A percentile compares a stretch with the other conserved stretches of the same genome.
Conservation (phyloP, 2,329 filamentous ascomycete genomes). For the Thelonectria blattea region DNA sequence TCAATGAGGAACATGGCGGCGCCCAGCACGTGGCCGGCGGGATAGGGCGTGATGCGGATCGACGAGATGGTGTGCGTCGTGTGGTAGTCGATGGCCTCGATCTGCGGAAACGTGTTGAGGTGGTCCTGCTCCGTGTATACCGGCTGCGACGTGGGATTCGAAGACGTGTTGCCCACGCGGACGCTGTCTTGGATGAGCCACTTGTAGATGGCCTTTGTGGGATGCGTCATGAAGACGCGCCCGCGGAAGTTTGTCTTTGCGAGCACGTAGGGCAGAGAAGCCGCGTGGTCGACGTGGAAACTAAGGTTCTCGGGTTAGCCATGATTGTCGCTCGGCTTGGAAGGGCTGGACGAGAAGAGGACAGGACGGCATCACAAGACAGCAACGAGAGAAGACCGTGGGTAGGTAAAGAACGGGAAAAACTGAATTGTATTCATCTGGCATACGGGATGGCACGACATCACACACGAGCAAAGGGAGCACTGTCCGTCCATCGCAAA, state of each 20-base stretch:
- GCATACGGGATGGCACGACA: slow-evolving; percentile 41
- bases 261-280: slow-evolving; percentile 95
- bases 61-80: slow-evolving; percentile 97
- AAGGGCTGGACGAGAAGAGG: slow-evolving; percentile 23
- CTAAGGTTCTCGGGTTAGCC: slow-evolving; percentile 57
- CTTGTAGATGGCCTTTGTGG: slow-evolving; percentile 99
- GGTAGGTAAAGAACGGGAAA: slow-evolving; percentile 32
- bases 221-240: slow-evolving; percentile 98
- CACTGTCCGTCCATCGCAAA: slow-evolving; percentile 34
- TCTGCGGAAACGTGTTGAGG: slow-evolving; percentile 88
- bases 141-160: slow-evolving; percentile 69
- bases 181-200: slow-evolving; percentile 99
- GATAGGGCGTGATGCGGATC: slow-evolving; percentile 95
- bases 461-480: slow-evolving; percentile 33
- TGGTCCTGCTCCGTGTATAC: slow-evolving; percentile 97
- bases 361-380: slow-evolving; percentile 38
- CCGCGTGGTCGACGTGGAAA: slow-evolving; percentile 99
- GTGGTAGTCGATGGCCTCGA: slow-evolving; percentile 98
- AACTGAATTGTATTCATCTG: slow-evolving; percentile 49
- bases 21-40: slow-evolving; percentile 95
- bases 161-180: slow-evolving; percentile 77
- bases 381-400: slow-evolving; percentile 33
- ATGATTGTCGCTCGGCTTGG: slow-evolving; percentile 22
- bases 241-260: slow-evolving; percentile 98
- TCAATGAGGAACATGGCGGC: slow-evolving; percentile 98